phyloP scores from a whole-genome alignment of 2,329 filamentous ascomycete genomes.

The Akanthomyces lecanii region DNA sequence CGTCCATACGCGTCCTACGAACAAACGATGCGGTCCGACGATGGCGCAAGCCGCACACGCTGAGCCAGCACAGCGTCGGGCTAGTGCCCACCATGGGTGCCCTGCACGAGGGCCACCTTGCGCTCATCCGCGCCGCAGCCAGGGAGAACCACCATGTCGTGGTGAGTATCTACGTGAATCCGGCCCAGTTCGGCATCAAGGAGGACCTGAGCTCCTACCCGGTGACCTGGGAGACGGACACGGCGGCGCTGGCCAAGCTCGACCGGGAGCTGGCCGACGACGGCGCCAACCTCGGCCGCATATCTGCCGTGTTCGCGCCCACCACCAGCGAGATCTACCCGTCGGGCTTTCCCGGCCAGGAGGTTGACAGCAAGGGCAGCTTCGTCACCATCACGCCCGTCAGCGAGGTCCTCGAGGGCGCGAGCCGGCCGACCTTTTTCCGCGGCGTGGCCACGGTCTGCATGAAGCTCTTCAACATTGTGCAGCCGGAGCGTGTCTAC shows the following conservation, averaged over 20 bases:
- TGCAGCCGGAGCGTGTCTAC: slow-evolving; percentile 66
- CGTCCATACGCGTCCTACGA: slow-evolving; percentile 68
- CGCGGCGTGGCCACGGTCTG: slow-evolving; percentile 93
- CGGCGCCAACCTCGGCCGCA: slow-evolving; percentile 57
- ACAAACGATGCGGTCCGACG: slow-evolving; percentile 66
- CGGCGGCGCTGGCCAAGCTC: slow-evolving; percentile 60
- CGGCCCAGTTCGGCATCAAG: slow-evolving; percentile 85
- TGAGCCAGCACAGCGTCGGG: slow-evolving; percentile 68
- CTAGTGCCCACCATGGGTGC: slow-evolving; percentile 98
- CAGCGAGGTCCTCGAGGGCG: slow-evolving; percentile 75
- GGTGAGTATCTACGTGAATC: slow-evolving; percentile 92
- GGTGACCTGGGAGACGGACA: slow-evolving; percentile 79
- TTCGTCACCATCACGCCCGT: slow-evolving; percentile 91
- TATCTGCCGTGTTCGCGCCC: slow-evolving; percentile 83
- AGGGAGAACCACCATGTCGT: slow-evolving; percentile 81
- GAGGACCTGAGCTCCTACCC: slow-evolving; percentile 91
- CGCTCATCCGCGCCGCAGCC: slow-evolving; percentile 79
- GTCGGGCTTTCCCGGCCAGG: slow-evolving; percentile 66
- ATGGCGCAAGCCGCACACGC: slow-evolving; percentile 62
- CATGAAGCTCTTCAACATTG: slow-evolving; percentile 63
- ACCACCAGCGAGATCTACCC: slow-evolving; percentile 85
- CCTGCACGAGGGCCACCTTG: slow-evolving; percentile 86
- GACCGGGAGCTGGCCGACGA: slow-evolving; percentile 68
- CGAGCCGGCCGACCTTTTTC: slow-evolving; percentile 88
- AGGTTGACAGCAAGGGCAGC: slow-evolving; percentile 71